phyloP scores from a whole-genome alignment of 208 protist genomes.

The Leishmania tarentolae region DNA sequence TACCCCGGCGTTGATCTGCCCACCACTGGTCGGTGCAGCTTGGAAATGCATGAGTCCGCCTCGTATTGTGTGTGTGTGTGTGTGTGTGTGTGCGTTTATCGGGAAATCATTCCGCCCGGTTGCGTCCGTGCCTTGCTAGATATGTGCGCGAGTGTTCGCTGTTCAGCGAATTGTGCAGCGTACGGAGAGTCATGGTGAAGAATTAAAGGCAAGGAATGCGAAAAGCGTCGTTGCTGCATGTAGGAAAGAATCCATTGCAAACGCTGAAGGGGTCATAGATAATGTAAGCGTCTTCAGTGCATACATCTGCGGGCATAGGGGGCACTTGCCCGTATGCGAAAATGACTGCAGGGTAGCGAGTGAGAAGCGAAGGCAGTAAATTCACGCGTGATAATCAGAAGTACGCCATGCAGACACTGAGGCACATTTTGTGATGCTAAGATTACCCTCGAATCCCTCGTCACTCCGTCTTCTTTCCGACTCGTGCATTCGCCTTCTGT shows the following conservation, averaged over 20 bases:
- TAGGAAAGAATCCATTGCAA: neutral
- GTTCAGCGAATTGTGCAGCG: neutral
- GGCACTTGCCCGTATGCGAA: neutral
- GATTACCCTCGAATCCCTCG: neutral
- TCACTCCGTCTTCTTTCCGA: neutral
- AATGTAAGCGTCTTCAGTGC: neutral
- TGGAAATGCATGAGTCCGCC: slow-evolving; percentile 11
- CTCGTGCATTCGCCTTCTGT: neutral
- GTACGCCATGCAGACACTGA: neutral
- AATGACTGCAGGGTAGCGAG: neutral
- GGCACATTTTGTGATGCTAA: neutral
- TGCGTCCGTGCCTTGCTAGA: neutral
- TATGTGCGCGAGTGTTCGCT: neutral
- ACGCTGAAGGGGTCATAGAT: neutral
- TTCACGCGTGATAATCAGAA: neutral
- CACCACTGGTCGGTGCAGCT: neutral
- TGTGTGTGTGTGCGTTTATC: neutral
- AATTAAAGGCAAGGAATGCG: neutral
- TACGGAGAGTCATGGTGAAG: neutral
- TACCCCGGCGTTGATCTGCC: neutral
- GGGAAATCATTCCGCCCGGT: neutral
- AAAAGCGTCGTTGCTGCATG: neutral
- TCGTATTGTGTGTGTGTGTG: neutral
- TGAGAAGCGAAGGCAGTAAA: neutral
- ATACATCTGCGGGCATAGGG: neutral